Base-by-base conservation (phyloP, 257 asterid species). In the Hygrophila difformis region DNA sequence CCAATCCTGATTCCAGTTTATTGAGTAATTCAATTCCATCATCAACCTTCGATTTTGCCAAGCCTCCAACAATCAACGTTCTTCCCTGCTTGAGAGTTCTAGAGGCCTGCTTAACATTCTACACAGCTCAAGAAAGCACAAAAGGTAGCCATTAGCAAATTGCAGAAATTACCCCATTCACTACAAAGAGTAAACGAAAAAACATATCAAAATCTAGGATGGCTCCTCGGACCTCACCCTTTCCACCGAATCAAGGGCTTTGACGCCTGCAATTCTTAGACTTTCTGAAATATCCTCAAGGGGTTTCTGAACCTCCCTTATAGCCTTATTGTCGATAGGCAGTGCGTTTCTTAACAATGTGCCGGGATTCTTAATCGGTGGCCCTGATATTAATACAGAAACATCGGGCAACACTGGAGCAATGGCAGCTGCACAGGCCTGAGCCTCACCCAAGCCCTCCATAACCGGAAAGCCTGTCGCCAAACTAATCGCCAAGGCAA, bases 341-440 rank as follows among this genome's bases (percentile, higher is more conserved):
- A 91, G 73, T 20, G 95, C 96, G 46, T 91, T 64, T 55, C 99
- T 86, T 68, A 91, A 68, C 13, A 91, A 68, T 5, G 95, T 85
- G 12, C 95, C 96, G 0, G 99, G 99, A 37, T 86, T 95, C 74
- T 91, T 91, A 60, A 91, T 86, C 6, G 99, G 99, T 2, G 96
- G 99, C 57, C 96, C 99, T 1, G 96, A 78, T 17, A 86, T 86
- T 79, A 91, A 63, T 24, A 91, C 96, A 0, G 96, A 74, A 34
- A 91, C 78, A 68, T 91, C 96, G 11, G 93, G 86, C 60, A 85
- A 64, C 18, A 70, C 84, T 0, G 86, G 85, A 58, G 60, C 60
- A 57, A 68, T 58, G 4, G 74, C 71, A 38, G 61, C 71, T n/a
- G 86, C 94, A 50, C 64, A 71, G 28, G 77, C 75, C 51, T 44